phyloP scores from a whole-genome alignment of 139 green algal species.

The Chlorella vulgaris region DNA sequence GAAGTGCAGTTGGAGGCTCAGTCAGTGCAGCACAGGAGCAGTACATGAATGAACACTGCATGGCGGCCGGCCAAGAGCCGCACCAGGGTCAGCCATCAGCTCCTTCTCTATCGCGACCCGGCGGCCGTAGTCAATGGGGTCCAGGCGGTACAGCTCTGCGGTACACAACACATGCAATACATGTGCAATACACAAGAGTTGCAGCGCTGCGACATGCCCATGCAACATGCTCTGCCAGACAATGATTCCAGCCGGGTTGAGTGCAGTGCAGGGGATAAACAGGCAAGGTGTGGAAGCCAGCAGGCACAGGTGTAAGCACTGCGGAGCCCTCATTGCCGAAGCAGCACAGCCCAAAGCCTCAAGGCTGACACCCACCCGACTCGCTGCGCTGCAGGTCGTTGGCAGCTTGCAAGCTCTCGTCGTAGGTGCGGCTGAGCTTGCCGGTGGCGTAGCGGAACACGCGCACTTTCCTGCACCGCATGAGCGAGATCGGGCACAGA shows the following conservation, averaged over 20 bases:
- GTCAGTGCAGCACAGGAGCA: neutral
- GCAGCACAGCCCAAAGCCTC: too few species aligned
- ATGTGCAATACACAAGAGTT: too few species aligned
- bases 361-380: neutral
- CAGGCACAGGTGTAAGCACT: too few species aligned
- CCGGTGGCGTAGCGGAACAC: conserved; percentile 89
- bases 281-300: too few species aligned
- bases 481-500: too few species aligned
- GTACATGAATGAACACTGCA: neutral
- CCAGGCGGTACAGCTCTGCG: conserved; percentile 68
- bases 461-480: conserved; percentile 63
- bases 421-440: conserved; percentile 84
- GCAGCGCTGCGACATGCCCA: neutral
- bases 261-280: too few species aligned
- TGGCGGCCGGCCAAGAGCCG: neutral
- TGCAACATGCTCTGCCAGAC: too few species aligned
- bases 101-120: conserved; percentile 68
- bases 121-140: conserved; percentile 94
- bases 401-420: conserved; percentile 87
- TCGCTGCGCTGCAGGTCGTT: conserved; percentile 81
- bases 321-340: too few species aligned
- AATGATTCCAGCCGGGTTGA: too few species aligned
- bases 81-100: conserved; percentile 36
- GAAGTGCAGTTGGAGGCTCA: too few species aligned
- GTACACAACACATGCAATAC: too few species aligned